These are phyloP conservation scores for Oxyria digyna DNA, from an alignment of 148 eudicot genomes.

Conservation along the genomic window DNA sequence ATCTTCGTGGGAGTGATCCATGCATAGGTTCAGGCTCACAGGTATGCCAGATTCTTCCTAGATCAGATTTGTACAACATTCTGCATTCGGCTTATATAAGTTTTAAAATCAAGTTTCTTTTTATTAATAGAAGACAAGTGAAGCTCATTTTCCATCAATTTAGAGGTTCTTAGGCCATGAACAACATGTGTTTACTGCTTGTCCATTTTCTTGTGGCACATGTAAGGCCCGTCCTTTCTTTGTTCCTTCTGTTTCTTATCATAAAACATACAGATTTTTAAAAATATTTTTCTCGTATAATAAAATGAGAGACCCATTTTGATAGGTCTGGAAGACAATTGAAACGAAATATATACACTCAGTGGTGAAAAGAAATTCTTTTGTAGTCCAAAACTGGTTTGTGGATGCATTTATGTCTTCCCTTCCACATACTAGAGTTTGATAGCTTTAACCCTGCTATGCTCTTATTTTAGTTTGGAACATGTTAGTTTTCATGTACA, in stretches of 20 bases:
- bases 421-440: neutral
- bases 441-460: neutral
- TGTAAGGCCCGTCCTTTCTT: neutral
- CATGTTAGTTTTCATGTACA: neutral
- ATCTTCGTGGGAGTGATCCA: conserved; percentile 87
- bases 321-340: neutral
- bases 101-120: neutral
- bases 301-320: neutral
- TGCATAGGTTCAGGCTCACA: conserved; percentile 96
- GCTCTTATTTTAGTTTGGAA: neutral
- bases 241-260: neutral
- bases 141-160: neutral
- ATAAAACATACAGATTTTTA: neutral
- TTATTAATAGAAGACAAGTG: neutral
- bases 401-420: neutral
- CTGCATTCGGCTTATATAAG: neutral
- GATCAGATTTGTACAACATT: neutral
- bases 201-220: neutral
- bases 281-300: neutral
- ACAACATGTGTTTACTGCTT: neutral
- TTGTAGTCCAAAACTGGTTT: neutral
- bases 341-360: neutral
- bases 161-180: neutral
- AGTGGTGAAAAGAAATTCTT: neutral
- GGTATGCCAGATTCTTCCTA: conserved; percentile 31